Evolutionary conservation across 805 yeast species (phyloP).

Genomic region (Saturnispora sekii): DNA sequence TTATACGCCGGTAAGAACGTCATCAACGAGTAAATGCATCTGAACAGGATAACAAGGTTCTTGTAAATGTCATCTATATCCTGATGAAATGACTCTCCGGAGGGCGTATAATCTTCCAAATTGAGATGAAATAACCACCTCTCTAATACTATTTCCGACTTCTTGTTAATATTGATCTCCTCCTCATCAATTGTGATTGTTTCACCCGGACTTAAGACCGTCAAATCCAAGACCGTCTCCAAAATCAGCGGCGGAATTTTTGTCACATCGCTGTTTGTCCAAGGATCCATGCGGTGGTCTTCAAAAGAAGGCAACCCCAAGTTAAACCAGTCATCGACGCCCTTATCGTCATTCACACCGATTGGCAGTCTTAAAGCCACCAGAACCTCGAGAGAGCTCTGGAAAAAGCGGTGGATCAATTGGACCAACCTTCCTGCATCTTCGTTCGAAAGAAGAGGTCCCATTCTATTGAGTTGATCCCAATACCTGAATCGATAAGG

Average conservation of each 20-base stretch:
- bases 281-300: constrained; percentile 23
- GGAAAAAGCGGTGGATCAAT: constrained; percentile 46
- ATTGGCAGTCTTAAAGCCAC: constrained; percentile 16
- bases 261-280: constrained; percentile 42
- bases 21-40: constrained; percentile 59
- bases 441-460: constrained; percentile 20
- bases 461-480: constrained; percentile 1
- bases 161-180: constrained; percentile 51
- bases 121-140: constrained; percentile 88
- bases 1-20: constrained; percentile 66
- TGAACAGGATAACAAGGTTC: constrained; percentile 61
- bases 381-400: constrained; percentile 51
- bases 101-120: constrained; percentile 26
- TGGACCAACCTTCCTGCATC: constrained; percentile 27
- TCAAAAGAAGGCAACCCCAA: constrained; percentile 29
- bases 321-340: constrained; percentile 56
- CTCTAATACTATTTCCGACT: constrained; percentile 83
- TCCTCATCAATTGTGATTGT: constrained; percentile 24
- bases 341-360: constrained; percentile 12
- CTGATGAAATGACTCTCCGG: constrained; percentile 12
- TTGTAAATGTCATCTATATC: constrained; percentile 54
- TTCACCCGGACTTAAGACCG: constrained; percentile 19
- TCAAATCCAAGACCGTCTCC: constrained; percentile 48
- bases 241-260: constrained; percentile 73
- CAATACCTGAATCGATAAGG: too few relatives aligned